Evolutionary conservation across 768 basidiomycete genomes (phyloP), one percentile per base, ranked within the genome.

Genomic region (Cubamyces sp.): DNA sequence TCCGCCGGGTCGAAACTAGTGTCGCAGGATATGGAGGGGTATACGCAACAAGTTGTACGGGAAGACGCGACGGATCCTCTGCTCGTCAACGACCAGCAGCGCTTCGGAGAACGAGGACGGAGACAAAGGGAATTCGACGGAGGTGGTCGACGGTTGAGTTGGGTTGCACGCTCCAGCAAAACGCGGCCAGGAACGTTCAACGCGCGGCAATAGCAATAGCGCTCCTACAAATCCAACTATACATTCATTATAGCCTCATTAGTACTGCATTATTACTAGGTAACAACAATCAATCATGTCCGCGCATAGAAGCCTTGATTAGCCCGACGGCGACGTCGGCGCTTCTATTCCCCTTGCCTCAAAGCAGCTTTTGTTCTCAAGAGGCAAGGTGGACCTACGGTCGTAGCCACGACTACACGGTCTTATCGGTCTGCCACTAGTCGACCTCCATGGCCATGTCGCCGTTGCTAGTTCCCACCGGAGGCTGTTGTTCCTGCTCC

Each of bases 1-100:
- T 83, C 81, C 84, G 82, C 76, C 82, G 80, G 77, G 80, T 78
- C 78, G 71, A 73, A 59, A 60, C 66, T 64, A 55, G 75, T 68
- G 76, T 75, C 76, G 76, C 75, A 73, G 71, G 75, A 70, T 66
- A 69, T 69, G 71, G 68, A 76, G 65, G 68, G 79, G 76, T 80
- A 79, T 79, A 75, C 69, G 73, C 77, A 75, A 73, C 73, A 72
- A 74, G 74, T 74, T 74, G 66, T 68, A 74, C 75, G 72, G 73
- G 71, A 71, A 75, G 80, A 60, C 79, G 73, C 81, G 81, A 81
- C 80, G 79, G 81, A 81, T 79, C 81, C 81, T 74, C 72, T 68
- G 70, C 61, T 60, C 63, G 63, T 64, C 63, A 41, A 63, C 54
- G 58, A 60, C 63, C 58, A 57, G 63, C 58, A 64, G 63, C 54